Evolutionary conservation across 192 early-diverging fungal species (phyloP).

Genomic region (Diversispora epigaea): DNA sequence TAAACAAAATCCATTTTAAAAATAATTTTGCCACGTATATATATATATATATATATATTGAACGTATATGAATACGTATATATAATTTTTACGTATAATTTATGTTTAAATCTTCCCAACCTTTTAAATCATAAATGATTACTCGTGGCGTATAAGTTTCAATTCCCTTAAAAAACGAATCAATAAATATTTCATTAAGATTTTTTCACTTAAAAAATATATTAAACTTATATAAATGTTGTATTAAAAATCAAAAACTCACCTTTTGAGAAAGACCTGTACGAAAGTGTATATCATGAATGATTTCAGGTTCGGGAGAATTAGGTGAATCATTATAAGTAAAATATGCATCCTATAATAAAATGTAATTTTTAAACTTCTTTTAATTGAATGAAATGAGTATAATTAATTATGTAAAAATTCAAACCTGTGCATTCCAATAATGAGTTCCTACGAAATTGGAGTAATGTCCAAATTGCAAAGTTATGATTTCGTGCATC

Average conservation of each 20-base stretch:
- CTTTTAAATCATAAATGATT: conserved; percentile 80
- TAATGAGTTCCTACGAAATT: conserved; percentile 90
- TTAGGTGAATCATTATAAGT: conserved; percentile 39
- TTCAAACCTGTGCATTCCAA: conserved; percentile 83
- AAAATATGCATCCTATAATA: conserved; percentile 51
- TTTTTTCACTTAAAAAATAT: background rate
- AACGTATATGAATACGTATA: background rate
- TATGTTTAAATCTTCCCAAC: conserved; percentile 32
- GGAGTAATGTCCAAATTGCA: conserved; percentile 85
- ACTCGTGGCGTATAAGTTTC: conserved; percentile 75
- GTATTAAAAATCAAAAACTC: too few relatives aligned
- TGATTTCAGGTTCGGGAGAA: conserved; percentile 40
- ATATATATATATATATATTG: background rate
- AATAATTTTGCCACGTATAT: too few relatives aligned
- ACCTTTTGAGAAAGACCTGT: conserved; percentile 47
- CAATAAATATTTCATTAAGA: too few relatives aligned
- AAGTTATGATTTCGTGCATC: conserved; percentile 88
- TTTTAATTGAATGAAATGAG: background rate
- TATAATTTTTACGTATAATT: background rate
- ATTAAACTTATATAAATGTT: too few relatives aligned
- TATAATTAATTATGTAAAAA: background rate
- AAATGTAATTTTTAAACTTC: background rate
- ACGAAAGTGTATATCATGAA: conserved; percentile 63
- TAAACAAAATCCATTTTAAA: background rate
- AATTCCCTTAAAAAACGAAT: conserved; percentile 51